Percentiles rank a stretch among this genome's conserved stretches.
Conservation (phyloP, 257 asterid genomes). For the Nicotiana paniculata region DNA sequence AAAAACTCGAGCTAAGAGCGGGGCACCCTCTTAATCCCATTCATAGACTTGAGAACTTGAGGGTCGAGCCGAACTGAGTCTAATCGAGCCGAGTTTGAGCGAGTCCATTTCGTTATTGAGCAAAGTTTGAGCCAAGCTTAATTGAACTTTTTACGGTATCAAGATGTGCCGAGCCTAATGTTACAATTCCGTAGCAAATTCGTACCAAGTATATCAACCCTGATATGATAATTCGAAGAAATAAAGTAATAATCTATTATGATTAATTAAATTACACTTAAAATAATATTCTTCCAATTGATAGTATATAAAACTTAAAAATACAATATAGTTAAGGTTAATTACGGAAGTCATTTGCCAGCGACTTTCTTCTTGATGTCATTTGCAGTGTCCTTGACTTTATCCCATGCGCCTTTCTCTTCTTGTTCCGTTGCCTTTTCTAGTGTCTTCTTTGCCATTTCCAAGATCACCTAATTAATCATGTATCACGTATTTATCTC, state of each 20-base stretch:
- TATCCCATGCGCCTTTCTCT: conserved; percentile 43
- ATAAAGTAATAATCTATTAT: background rate
- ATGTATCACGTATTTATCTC: too few relatives aligned
- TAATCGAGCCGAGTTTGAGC: background rate
- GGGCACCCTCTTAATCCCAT: background rate
- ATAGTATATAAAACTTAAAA: background rate
- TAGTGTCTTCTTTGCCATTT: conserved; percentile 43
- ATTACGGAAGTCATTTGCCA: conserved; percentile 11
- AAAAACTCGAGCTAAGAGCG: too few relatives aligned
- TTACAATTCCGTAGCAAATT: background rate
- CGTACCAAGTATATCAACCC: background rate
- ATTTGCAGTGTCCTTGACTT: conserved; percentile 38
- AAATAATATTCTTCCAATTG: background rate
- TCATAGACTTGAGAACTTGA: background rate
- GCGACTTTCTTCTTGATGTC: conserved; percentile 24
- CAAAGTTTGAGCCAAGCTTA: background rate
- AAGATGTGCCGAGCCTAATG: background rate
- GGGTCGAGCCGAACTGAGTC: background rate
- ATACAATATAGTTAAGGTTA: background rate
- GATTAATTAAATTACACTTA: background rate
- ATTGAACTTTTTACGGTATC: background rate
- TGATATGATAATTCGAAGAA: background rate
- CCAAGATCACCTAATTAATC: conserved; percentile 33
- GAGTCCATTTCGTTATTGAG: background rate
- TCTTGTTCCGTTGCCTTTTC: conserved; percentile 49